Base-by-base conservation (phyloP, 768 basidiomycete species). In the Kwoniella sp. region DNA sequence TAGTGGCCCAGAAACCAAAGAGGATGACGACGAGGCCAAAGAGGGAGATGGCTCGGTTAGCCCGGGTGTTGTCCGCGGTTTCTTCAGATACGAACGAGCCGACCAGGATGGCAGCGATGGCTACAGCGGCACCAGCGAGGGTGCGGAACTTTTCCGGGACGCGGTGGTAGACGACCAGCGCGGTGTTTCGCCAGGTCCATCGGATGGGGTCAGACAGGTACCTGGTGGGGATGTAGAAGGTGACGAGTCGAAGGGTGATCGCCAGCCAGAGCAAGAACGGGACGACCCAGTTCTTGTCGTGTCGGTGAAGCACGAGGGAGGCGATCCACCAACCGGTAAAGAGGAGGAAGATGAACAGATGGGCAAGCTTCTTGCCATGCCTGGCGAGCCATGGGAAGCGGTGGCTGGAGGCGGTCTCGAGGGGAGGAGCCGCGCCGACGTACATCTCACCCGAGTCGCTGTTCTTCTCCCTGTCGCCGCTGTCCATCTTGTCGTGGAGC, bases 11-110 rank as follows among this genome's bases (percentile, higher is more conserved):
- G 49, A 53, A 53, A 14, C 12, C 50, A n/a, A 52, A 58, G 40
- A 59, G 55, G 46, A 63, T 52, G 50, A 63, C 49, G 8, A 36
- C 50, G 22, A 63, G 42, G 26, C 57, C 61, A 40, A 55, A 38
- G 3, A 62, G 29, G 34, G 43, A 40, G 53, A 62, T 53, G n/a
- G 52, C 60, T n/a, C 54, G 46, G 41, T 56, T 56, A n/a, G 48
- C 48, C 5, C 48, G 38, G 2, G 48, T 46, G 36, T 57, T 57
- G 34, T 51, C 48, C 3, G 49, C 55, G 8, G 55, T 50, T 27
- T 57, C 55, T 28, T 57, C 42, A 4, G 55, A 50, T 14, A 43
- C 43, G 34, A 50, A 50, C 3, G 48, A 29, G 20, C 55, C 55
- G 41, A 56, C 32, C 19, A 56, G 47, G 14, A 56, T 42, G 20